Evolutionary conservation across 208 protist genomes (phyloP).

Genomic region (Porcisia hertigi): DNA sequence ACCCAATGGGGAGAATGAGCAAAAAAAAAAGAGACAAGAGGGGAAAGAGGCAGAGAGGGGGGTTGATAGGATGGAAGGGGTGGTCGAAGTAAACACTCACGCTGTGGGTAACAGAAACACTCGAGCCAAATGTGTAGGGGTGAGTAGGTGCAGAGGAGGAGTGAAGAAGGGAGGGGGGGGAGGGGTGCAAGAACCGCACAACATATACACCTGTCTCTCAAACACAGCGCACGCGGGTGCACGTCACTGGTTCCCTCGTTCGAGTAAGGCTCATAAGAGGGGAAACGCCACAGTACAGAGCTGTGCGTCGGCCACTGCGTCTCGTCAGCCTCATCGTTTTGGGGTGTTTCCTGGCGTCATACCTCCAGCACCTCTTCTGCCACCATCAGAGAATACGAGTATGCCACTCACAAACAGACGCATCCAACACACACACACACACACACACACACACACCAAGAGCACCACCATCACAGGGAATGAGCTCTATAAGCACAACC

Average conservation of each 20-base stretch:
- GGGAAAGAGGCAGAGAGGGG: too few species aligned
- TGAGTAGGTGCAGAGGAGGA: too few species aligned
- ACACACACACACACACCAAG: neutral
- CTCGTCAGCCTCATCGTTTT: neutral
- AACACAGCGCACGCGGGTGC: neutral
- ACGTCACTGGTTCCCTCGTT: neutral
- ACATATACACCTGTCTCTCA: too few species aligned
- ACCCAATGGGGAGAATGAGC: too few species aligned
- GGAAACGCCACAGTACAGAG: neutral
- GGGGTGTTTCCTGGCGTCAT: neutral
- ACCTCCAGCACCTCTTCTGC: neutral
- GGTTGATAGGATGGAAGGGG: too few species aligned
- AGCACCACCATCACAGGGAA: neutral
- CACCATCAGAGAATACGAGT: neutral
- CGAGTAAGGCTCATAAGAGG: neutral
- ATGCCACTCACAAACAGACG: neutral
- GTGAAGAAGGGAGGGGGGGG: too few species aligned
- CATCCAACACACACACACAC: neutral
- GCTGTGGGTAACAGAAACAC: too few species aligned
- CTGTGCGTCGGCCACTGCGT: neutral
- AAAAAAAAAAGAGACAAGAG: too few species aligned
- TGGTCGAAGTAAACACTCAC: too few species aligned
- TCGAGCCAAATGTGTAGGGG: too few species aligned
- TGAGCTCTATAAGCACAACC: neutral
- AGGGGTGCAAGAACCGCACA: too few species aligned